phyloP scores from a whole-genome alignment of 2,329 filamentous ascomycete genomes.

The Sporothrix schenckii region DNA sequence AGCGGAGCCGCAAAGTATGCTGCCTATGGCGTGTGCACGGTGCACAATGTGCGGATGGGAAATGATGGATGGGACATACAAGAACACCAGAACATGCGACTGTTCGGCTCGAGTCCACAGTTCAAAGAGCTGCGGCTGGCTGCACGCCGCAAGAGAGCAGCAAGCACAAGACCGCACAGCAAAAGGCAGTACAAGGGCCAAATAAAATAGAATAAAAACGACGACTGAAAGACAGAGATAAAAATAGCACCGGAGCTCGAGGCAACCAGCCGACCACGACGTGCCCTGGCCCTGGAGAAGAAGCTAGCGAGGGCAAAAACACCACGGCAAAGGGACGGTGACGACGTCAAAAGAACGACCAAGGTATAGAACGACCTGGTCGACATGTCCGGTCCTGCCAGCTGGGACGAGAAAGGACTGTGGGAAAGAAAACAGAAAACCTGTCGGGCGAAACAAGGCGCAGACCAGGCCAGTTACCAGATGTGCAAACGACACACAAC shows the following conservation, averaged over 20 bases:
- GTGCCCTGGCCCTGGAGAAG: background rate
- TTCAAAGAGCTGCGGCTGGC: background rate
- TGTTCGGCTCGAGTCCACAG: background rate
- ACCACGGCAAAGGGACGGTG: background rate
- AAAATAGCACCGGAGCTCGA: constrained; percentile 14
- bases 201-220: too few relatives aligned
- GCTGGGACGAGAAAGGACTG: background rate
- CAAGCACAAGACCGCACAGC: background rate
- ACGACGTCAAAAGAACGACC: background rate
- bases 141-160: background rate
- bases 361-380: background rate
- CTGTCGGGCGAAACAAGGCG: background rate
- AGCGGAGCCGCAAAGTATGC: background rate
- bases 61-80: background rate
- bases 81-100: background rate
- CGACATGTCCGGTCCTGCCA: too few relatives aligned
- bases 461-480: background rate
- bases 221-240: background rate
- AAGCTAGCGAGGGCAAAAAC: background rate
- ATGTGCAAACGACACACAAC: too few relatives aligned
- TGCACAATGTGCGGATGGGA: background rate
- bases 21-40: background rate
- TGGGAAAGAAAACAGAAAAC: too few relatives aligned
- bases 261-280: constrained; percentile 10
- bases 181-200: background rate